phyloP scores from a whole-genome alignment of 2,329 filamentous ascomycete genomes.

The Penicillium sp. region DNA sequence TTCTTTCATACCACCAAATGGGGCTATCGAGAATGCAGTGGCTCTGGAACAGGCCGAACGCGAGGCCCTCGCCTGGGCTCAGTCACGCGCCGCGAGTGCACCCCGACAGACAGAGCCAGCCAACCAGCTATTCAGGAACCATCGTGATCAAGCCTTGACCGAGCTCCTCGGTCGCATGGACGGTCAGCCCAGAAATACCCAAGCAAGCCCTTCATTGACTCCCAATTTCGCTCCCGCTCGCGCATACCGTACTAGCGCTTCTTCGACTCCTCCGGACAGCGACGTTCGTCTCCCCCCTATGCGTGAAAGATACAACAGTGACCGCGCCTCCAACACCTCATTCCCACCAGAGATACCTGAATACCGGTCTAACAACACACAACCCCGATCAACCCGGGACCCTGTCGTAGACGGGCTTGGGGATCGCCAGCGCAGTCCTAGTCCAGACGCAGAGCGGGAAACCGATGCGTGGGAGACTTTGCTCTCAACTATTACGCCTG shows the following conservation, averaged over 20 bases:
- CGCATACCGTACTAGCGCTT: conserved; percentile 29
- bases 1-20: conserved; percentile 11
- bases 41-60: conserved; percentile 33
- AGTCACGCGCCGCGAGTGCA: conserved; percentile 5
- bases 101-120: conserved; percentile 7
- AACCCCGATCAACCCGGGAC: conserved; percentile 21
- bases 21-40: conserved; percentile 31
- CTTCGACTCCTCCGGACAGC: conserved; percentile 25
- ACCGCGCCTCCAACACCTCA: conserved; percentile 26
- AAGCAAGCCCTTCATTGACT: conserved; percentile 33
- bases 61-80: conserved; percentile 26
- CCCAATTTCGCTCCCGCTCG: conserved; percentile 48
- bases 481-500: conserved; percentile 74
- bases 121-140: conserved; percentile 3
- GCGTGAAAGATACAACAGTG: conserved; percentile 24
- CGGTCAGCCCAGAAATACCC: conserved; percentile 4
- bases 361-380: conserved; percentile 19
- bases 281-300: conserved; percentile 27
- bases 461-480: conserved; percentile 76
- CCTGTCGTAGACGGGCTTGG: conserved; percentile 68
- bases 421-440: conserved; percentile 80
- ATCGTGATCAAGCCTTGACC: conserved; percentile 35
- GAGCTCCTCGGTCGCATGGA: conserved; percentile 29
- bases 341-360: conserved; percentile 25
- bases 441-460: conserved; percentile 55